A percentile compares a stretch with the other conserved stretches of the same genome.
Evolutionary conservation across 306 rosid species (phyloP).

Genomic region (Adenanthera pavonina): DNA sequence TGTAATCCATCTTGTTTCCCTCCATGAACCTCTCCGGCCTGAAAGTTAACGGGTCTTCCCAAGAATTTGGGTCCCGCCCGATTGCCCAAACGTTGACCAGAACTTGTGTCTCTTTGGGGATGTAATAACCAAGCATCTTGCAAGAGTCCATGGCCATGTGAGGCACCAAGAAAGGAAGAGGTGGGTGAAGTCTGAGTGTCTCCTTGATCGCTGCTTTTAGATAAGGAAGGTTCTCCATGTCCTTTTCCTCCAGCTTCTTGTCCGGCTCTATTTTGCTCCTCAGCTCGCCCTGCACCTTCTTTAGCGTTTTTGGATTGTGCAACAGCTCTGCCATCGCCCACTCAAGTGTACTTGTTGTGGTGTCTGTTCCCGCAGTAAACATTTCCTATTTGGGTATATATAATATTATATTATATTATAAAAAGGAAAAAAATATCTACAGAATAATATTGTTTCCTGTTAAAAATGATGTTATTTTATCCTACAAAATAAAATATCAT

Average conservation of each 20-base stretch:
- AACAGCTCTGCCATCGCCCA: constrained; percentile 95
- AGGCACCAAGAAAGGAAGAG: constrained; percentile 91
- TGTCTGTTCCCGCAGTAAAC: constrained; percentile 91
- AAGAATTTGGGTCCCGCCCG: constrained; percentile 71
- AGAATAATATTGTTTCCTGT: too few relatives aligned
- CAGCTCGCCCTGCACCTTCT: constrained; percentile 69
- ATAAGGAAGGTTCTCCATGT: constrained; percentile 73
- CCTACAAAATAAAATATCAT: too few relatives aligned
- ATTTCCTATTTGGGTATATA: constrained; percentile 62
- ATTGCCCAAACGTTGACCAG: constrained; percentile 95
- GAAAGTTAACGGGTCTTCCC: constrained; percentile 73
- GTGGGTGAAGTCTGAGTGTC: constrained; percentile 90
- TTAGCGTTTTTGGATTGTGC: constrained; percentile 62
- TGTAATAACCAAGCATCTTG: constrained; percentile 56
- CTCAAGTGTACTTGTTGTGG: constrained; percentile 83
- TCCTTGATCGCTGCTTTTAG: constrained; percentile 82
- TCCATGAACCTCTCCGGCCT: constrained; percentile 81
- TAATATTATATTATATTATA: too few relatives aligned
- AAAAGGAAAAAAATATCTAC: too few relatives aligned
- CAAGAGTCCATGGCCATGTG: constrained; percentile 81
- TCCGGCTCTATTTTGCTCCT: constrained; percentile 48
- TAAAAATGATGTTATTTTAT: too few relatives aligned
- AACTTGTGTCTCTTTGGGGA: constrained; percentile 77
- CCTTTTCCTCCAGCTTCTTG: constrained; percentile 63
- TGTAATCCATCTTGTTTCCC: constrained; percentile 53